Conservation (phyloP, 768 basidiomycete species). For the Agrocybe pediades region DNA sequence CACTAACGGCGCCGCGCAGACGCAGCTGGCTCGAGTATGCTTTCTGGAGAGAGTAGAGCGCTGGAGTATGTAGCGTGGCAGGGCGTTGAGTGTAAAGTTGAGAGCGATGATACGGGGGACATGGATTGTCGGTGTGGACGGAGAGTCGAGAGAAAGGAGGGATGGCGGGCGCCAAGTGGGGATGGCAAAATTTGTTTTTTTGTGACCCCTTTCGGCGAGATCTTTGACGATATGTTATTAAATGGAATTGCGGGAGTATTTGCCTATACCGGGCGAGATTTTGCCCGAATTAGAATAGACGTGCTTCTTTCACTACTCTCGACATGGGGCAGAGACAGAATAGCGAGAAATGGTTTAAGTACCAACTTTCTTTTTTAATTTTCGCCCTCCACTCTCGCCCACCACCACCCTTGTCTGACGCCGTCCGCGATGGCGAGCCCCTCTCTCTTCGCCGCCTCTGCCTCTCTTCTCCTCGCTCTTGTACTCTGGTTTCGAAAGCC, state of each 20-base stretch:
- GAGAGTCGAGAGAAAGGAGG: not conserved
- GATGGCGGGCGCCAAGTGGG: not conserved
- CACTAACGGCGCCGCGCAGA: not conserved
- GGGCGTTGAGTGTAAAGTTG: too few relatives aligned
- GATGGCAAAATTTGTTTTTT: not conserved
- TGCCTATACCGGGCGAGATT: slow-evolving; percentile 2
- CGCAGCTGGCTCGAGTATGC: not conserved
- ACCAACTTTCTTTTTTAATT: slow-evolving; percentile 5
- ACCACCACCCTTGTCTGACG: slow-evolving; percentile 3
- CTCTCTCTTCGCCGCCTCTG: slow-evolving; percentile 32
- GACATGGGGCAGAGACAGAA: slow-evolving; percentile 11
- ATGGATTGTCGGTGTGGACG: too few relatives aligned
- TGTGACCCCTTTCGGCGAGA: not conserved
- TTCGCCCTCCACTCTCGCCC: slow-evolving; percentile 3
- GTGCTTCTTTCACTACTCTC: slow-evolving; percentile 5
- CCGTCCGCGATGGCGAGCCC: slow-evolving; percentile 21
- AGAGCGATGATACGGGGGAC: too few relatives aligned
- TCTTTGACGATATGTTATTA: not conserved
- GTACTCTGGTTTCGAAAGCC: slow-evolving; percentile 45
- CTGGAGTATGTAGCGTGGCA: too few relatives aligned
- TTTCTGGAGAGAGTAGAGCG: not conserved
- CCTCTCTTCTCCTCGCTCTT: slow-evolving; percentile 38
- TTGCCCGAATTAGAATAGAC: slow-evolving; percentile 4
- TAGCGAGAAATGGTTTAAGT: slow-evolving; percentile 10
- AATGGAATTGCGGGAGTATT: not conserved